A percentile compares a stretch with the other conserved stretches of the same genome.
Conservation (phyloP, 2,329 filamentous ascomycete genomes). For the Trematosphaeria pertusa region DNA sequence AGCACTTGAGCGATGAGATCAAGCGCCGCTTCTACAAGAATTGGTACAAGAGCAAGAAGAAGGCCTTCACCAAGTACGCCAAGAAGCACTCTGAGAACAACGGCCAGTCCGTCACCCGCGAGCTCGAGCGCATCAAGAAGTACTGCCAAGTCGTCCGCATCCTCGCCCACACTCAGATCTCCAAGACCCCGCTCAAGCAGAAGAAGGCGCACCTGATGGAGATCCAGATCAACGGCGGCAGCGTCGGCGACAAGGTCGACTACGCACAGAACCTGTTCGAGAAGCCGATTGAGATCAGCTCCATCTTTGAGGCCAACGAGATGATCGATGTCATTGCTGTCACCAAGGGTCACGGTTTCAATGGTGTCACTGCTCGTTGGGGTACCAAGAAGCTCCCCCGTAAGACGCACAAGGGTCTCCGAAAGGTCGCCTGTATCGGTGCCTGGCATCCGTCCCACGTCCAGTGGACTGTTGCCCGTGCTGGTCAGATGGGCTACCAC, state of each 20-base stretch:
- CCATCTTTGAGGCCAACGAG: conserved; percentile 99
- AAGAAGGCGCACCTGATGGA: conserved; percentile 99
- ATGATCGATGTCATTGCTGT: conserved; percentile 99
- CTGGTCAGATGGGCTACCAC: conserved; percentile 99
- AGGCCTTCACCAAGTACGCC: conserved; percentile 99
- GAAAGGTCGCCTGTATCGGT: conserved; percentile 99
- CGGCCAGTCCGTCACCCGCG: conserved; percentile 89
- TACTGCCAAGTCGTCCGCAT: conserved; percentile 99
- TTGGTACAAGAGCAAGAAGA: conserved; percentile 99
- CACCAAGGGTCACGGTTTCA: conserved; percentile 99
- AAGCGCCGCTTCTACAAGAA: conserved; percentile 99
- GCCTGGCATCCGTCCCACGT: conserved; percentile 99
- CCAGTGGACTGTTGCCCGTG: conserved; percentile 99
- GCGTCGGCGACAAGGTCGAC: conserved; percentile 93
- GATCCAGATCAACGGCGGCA: conserved; percentile 99
- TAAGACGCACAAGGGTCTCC: conserved; percentile 99
- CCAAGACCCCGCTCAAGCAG: conserved; percentile 99
- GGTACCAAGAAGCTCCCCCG: conserved; percentile 99
- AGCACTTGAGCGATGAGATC: conserved; percentile 98
- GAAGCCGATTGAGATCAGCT: conserved; percentile 93
- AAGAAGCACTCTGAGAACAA: conserved; percentile 98
- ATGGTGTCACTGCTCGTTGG: conserved; percentile 97
- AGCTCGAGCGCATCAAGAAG: conserved; percentile 99
- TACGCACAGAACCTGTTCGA: conserved; percentile 97
- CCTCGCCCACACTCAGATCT: conserved; percentile 99